These are phyloP conservation scores for Pichia norvegensis DNA, from an alignment of 1,139 yeast genomes.

Conservation along the genomic window DNA sequence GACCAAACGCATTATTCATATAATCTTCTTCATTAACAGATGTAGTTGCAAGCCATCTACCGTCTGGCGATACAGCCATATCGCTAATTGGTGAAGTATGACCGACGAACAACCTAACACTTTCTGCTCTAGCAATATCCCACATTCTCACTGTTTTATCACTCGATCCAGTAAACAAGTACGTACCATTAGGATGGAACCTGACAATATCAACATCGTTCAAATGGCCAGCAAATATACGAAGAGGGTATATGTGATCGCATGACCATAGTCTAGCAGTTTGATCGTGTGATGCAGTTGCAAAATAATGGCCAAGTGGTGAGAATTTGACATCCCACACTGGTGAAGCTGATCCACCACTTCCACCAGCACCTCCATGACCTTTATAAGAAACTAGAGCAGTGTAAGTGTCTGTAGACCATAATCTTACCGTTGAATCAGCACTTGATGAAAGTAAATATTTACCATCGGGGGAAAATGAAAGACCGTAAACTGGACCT, in stretches of 20 bases:
- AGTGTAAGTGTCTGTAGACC: slow-evolving; percentile 91
- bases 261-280: slow-evolving; percentile 98
- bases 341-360: slow-evolving; percentile 52
- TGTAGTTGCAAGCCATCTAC: slow-evolving; percentile 92
- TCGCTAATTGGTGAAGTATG: slow-evolving; percentile 85
- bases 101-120: slow-evolving; percentile 91
- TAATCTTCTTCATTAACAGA: slow-evolving; percentile 66
- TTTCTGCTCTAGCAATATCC: slow-evolving; percentile 86
- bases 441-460: slow-evolving; percentile 80
- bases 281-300: slow-evolving; percentile 95
- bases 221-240: slow-evolving; percentile 95
- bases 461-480: slow-evolving; percentile 85
- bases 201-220: slow-evolving; percentile 93
- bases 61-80: slow-evolving; percentile 90
- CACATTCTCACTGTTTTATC: slow-evolving; percentile 97
- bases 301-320: slow-evolving; percentile 95
- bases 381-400: slow-evolving; percentile 92
- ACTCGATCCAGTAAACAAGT: slow-evolving; percentile 88
- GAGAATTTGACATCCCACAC: slow-evolving; percentile 96
- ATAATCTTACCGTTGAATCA: slow-evolving; percentile 83
- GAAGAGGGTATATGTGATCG: slow-evolving; percentile 91
- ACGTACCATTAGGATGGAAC: slow-evolving; percentile 94
- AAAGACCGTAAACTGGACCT: slow-evolving; percentile 86
- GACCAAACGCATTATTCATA: slow-evolving; percentile 28
- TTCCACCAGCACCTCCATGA: slow-evolving; percentile 34